Conservation (phyloP, 768 basidiomycete species). For the Filobasidium floriforme region DNA sequence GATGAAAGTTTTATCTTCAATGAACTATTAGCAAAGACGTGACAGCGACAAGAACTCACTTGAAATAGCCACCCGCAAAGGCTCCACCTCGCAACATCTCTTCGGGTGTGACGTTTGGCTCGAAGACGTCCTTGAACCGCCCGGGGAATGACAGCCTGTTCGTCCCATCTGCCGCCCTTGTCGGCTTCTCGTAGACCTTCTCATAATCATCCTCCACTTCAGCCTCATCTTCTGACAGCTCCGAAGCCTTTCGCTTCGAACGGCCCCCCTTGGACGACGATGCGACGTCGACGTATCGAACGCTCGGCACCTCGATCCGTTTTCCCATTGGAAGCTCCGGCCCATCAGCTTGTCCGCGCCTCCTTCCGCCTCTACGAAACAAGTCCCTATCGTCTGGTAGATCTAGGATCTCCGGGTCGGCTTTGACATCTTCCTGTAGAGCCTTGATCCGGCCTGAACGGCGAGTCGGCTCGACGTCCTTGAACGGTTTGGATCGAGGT, state of each 20-base stretch:
- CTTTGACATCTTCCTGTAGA: not conserved
- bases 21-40: too few species aligned
- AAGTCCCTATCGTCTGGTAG: not conserved
- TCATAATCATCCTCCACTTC: conserved; percentile 11
- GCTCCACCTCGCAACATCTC: conserved; percentile 43
- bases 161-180: conserved; percentile 25
- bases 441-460: conserved; percentile 10
- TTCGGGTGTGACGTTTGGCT: conserved; percentile 42
- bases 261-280: not conserved
- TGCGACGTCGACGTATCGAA: conserved; percentile 13
- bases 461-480: not conserved
- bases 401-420: conserved; percentile 1
- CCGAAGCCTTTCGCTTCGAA: conserved; percentile 17
- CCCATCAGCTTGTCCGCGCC: not conserved
- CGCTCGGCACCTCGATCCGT: conserved; percentile 21
- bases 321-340: conserved; percentile 18
- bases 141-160: conserved; percentile 37
- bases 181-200: conserved; percentile 21
- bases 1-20: conserved; percentile 9
- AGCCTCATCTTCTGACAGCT: conserved; percentile 11
- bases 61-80: conserved; percentile 41
- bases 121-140: conserved; percentile 37
- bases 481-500: not conserved
- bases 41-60: conserved; percentile 23
- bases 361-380: not conserved